Evolutionary conservation across 352 stramenopile genomes (phyloP), one percentile per base, ranked within the genome.

Genomic region (Halophytophthora batemanensis): DNA sequence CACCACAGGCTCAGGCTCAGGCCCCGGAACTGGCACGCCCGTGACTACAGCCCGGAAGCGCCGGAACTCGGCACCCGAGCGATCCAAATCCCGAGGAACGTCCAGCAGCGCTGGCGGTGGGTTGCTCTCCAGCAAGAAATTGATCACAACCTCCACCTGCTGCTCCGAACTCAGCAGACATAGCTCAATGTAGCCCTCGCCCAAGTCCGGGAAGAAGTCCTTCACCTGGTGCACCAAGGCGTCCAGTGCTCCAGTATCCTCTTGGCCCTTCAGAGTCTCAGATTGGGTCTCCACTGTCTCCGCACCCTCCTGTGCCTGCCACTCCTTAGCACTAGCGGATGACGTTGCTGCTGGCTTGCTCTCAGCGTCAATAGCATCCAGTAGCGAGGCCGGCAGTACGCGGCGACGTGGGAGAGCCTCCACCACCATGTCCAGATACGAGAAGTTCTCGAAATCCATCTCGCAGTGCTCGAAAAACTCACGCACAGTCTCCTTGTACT

Each of bases 371-470:
- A 64, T 35, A 33, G 62, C 52, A 10, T 68, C 22, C n/a, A 47
- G 17, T 40, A 65, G 41, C 45, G 52, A 37, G 6, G 35, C 47
- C 10, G 57, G 49, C 36, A 65, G 38, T 21, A 68, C 57, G 3
- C 70, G 64, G 29, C 82, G 70, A 28, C 69, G 64, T 3, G 82
- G 82, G 2, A 93, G 64, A 2, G 63, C 58, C 23, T 87, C 78
- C 5, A 90, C 52, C 31, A 91, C 69, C 64, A 91, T 80, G 34
- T 80, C 72, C 18, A 93, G 56, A 39, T 93, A 93, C 22, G 69
- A 82, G 15, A 86, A 64, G 25, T 68, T 77, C 45, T 90, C 80
- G 4, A 47, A 43, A 17, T 88, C 82, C 31, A 87, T 48, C 11
- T 85, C 59, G 21, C 68, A 64, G 0, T 64, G 47, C 21, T 81